Conservation (phyloP, 2,329 filamentous ascomycete genomes). For the Alternaria incomplexa region DNA sequence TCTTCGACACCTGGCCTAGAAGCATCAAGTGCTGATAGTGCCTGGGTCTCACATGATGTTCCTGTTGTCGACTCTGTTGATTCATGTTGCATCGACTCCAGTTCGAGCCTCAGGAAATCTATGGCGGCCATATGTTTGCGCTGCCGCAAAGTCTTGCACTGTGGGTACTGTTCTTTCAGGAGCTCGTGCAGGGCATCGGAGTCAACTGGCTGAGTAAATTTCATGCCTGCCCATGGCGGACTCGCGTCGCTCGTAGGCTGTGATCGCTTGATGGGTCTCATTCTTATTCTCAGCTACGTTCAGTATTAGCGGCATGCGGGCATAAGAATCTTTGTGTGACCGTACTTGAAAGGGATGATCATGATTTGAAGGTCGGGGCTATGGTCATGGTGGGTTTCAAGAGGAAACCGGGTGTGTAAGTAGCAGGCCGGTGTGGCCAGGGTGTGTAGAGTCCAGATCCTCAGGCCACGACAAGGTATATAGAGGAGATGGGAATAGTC, state of each 20-base stretch:
- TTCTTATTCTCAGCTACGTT: neutral
- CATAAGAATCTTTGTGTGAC: neutral
- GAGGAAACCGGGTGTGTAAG: neutral
- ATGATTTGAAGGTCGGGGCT: neutral
- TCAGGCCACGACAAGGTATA: neutral
- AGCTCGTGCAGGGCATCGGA: constrained; percentile 34
- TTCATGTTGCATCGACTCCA: constrained; percentile 22
- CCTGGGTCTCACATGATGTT: neutral
- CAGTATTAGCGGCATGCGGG: neutral
- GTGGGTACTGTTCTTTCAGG: constrained; percentile 27
- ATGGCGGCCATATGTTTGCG: constrained; percentile 38
- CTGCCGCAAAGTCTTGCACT: constrained; percentile 25
- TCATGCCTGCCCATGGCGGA: constrained; percentile 35
- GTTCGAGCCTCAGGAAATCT: constrained; percentile 31
- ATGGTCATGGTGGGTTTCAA: neutral
- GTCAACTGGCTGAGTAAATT: constrained; percentile 27
- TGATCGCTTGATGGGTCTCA: constrained; percentile 25
- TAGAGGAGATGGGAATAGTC: neutral
- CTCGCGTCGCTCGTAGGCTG: constrained; percentile 27
- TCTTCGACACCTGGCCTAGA: neutral
- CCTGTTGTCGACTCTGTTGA: neutral
- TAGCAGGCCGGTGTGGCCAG: neutral
- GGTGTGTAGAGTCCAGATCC: neutral
- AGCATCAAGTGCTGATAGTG: neutral
- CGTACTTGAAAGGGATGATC: neutral